Base-by-base conservation (phyloP, 2,329 filamentous ascomycete species). In the Diplodia corticola region DNA sequence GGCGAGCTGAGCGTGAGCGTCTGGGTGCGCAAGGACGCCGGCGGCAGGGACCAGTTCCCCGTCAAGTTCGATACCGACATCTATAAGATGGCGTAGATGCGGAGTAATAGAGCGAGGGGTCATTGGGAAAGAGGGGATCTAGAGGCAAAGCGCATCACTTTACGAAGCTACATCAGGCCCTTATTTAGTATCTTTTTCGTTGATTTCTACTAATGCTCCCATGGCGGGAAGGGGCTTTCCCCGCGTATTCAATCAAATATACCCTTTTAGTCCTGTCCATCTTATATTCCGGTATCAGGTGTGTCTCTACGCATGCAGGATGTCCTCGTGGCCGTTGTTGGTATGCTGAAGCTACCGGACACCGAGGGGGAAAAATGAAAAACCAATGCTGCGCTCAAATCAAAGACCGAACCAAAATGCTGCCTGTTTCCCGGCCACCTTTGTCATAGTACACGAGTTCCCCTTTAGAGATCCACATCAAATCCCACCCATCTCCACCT, bases 11-110 rank as follows among this genome's bases (percentile, higher is more conserved):
- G 84, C 69, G 81, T 87, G 1, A 82, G 83, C 57, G 82, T 89
- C 3, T 90, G 85, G 82, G 85, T 87, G 0, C 82, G 84, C 68
- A 78, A 77, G 46, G 76, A 77, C 59, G 84, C 83, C 22, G 60
- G 68, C 13, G 69, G 68, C 6, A 44, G 69, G 33, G 69, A 70
- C 37, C 26, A 22, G n/a, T 70, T 70, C 33, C 69, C 69, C 1
- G 63, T 66, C 0, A 55, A 66, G 28, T 70, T 70, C 22, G 68
- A 70, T 59, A 49, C 67, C 13, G 53, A 70, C 20, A 70, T 70
- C n/a, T 70, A 69, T 37, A 82, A 84, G 71, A 55, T 59, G 83
- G 82, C 0, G 80, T 82, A 1, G 63, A 30, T 13, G 7, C 7
- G 51, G 51, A 55, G 17, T 17, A 20, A 10, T 55, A 17, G 20